Evolutionary conservation across 495 filamentous ascomycete genomes (phyloP), one percentile per base, ranked within the genome.

Genomic region (Physcia stellaris): DNA sequence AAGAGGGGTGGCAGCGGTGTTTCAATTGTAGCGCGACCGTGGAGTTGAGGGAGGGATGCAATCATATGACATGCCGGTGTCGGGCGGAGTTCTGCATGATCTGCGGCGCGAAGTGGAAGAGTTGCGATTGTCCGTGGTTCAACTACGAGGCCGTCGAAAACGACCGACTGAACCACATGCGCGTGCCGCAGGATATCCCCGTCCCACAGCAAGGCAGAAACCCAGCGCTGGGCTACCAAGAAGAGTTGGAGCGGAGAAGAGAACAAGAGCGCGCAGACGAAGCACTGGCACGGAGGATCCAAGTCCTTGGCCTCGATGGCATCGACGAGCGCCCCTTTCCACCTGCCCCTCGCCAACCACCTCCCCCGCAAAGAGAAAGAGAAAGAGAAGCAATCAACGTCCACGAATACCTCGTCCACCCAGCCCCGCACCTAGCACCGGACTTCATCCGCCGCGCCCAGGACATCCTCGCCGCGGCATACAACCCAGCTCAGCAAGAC

Each of bases 51-150:
- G 76, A 83, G 50, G 83, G 83, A 34, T 85, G 80, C 54, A 85
- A 84, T 56, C 84, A 86, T 50, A 86, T 87, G 75, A 85, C 76
- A 32, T 90, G 79, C 56, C 80, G 74, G 37, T 88, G 83, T 52
- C 75, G 70, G 35, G 83, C 81, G 17, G 73, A 86, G 47, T 87
- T 86, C 55, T 92, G 83, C 59, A 82, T 84, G 71, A 65, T 79
- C 24, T 92, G 83, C 49, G 84, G 79, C 10, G 48, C 57, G 18
- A 75, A 75, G 43, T 87, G 83, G 83, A 88, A 86, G 58, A 76
- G 70, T 0, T 92, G 83, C 48, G 71, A 80, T 39, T 90, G 83
- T 47, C 77, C 80, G 2, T 82, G 72, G 73, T 86, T 86, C 62
- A 83, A 77, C 44, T 75, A 80, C 48, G 67, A 73, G 13, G 53